Evolutionary conservation across 352 stramenopile genomes (phyloP).

Genomic region (Phytophthora agathidicida): DNA sequence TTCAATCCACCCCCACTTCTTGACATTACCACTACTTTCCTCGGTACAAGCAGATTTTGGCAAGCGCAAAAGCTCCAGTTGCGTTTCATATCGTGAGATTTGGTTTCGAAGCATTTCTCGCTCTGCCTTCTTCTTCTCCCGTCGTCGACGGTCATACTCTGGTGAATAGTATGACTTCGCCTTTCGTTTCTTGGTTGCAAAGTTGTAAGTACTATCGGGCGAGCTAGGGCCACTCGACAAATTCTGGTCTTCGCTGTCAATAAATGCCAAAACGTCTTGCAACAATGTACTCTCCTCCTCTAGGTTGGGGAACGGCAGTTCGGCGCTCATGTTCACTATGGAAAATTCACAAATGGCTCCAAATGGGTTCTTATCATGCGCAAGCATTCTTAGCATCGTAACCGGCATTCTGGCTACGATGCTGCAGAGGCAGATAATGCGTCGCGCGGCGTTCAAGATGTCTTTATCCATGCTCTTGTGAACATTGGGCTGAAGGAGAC

Average conservation of each 20-base stretch:
- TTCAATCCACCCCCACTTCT: conserved; percentile 13
- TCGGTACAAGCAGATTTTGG: too few species aligned
- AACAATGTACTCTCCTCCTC: conserved; percentile 15
- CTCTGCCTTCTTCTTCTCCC: conserved; percentile 18
- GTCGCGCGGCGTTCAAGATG: too few species aligned
- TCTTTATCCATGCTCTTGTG: too few species aligned
- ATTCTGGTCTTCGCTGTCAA: conserved; percentile 9
- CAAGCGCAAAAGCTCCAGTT: conserved; percentile 16
- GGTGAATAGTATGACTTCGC: conserved; percentile 1
- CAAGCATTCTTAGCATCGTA: too few species aligned
- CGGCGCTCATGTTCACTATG: conserved; percentile 1
- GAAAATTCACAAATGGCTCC: too few species aligned
- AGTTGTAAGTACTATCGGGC: too few species aligned
- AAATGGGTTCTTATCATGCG: too few species aligned
- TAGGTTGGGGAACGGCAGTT: background rate
- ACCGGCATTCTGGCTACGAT: too few species aligned
- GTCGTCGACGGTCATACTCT: conserved; percentile 11
- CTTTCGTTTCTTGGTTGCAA: background rate
- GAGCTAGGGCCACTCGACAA: too few species aligned
- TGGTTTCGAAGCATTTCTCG: conserved; percentile 6
- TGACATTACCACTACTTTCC: too few species aligned
- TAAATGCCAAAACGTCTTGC: conserved; percentile 17
- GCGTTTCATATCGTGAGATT: conserved; percentile 10
- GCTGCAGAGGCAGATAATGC: too few species aligned
- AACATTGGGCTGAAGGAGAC: too few species aligned